These are phyloP conservation scores for Trichocomaceae sp. DNA, from an alignment of 2,329 filamentous ascomycete species.

Conservation along the genomic window DNA sequence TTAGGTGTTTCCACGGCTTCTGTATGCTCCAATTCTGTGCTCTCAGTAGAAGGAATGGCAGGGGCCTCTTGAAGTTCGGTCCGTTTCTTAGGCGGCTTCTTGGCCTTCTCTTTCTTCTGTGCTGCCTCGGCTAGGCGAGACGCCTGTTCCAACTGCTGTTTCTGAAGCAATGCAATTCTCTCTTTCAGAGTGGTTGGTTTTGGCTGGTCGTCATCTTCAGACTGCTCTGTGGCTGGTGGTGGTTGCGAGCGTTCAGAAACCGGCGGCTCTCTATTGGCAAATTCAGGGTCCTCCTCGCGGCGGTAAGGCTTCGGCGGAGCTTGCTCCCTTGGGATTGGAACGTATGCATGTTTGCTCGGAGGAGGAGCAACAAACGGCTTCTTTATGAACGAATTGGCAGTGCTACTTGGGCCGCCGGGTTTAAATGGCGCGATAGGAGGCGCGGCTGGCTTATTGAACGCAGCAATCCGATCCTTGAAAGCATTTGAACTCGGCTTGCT, in stretches of 20 bases:
- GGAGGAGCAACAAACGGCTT: conserved; percentile 96
- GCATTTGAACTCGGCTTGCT: conserved; percentile 72
- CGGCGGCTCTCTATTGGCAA: conserved; percentile 29
- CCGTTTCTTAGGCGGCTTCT: conserved; percentile 62
- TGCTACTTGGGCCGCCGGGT: conserved; percentile 48
- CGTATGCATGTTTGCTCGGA: conserved; percentile 83
- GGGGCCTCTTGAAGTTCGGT: conserved; percentile 41
- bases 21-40: conserved; percentile 23
- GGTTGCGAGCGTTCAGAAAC: conserved; percentile 26
- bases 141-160: conserved; percentile 86
- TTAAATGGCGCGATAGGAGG: conserved; percentile 88
- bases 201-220: conserved; percentile 67
- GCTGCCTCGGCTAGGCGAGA: conserved; percentile 70
- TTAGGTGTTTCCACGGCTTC: conserved; percentile 29
- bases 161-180: conserved; percentile 86
- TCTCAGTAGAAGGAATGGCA: conserved; percentile 19
- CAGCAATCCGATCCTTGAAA: conserved; percentile 92
- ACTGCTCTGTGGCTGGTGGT: conserved; percentile 34
- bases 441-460: conserved; percentile 86
- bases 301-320: conserved; percentile 71
- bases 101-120: conserved; percentile 81
- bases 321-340: conserved; percentile 68
- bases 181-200: conserved; percentile 94
- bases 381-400: conserved; percentile 72
- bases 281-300: conserved; percentile 72